Conservation (phyloP, 179 eudicot genomes). For the Vitellaria paradoxa region DNA sequence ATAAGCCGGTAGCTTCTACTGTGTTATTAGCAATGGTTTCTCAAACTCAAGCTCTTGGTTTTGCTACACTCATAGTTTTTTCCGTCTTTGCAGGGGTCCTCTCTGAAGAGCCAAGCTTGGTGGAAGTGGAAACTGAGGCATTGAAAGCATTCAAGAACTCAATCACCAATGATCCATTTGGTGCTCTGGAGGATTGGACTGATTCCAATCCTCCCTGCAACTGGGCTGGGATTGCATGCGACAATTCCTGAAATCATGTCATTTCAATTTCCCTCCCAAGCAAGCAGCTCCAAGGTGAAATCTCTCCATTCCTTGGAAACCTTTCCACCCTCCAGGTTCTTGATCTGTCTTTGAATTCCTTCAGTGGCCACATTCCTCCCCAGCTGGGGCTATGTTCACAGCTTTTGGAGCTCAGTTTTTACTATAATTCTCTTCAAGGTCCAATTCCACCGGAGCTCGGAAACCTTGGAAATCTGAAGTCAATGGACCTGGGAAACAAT, state of each 20-base stretch:
- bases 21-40: too few relatives aligned
- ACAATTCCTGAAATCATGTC: constrained; percentile 27
- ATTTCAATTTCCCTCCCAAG: constrained; percentile 43
- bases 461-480: constrained; percentile 37
- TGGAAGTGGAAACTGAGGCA: constrained; percentile 40
- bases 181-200: constrained; percentile 53
- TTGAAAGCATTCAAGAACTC: constrained; percentile 54
- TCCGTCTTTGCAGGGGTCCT: not conserved
- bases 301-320: constrained; percentile 35
- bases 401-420: constrained; percentile 41
- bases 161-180: constrained; percentile 56
- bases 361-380: not conserved
- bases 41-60: too few relatives aligned
- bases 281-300: constrained; percentile 48
- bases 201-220: constrained; percentile 55
- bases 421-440: constrained; percentile 50
- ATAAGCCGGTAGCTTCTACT: too few relatives aligned
- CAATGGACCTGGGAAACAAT: constrained; percentile 54
- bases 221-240: constrained; percentile 62
- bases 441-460: constrained; percentile 55
- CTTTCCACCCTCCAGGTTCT: too few relatives aligned
- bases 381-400: constrained; percentile 49
- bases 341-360: too few relatives aligned
- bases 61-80: too few relatives aligned
- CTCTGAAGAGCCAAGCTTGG: constrained; percentile 20